Evolutionary conservation across 2,329 filamentous ascomycete species (phyloP).

Genomic region (Leptographium galeiforme): DNA sequence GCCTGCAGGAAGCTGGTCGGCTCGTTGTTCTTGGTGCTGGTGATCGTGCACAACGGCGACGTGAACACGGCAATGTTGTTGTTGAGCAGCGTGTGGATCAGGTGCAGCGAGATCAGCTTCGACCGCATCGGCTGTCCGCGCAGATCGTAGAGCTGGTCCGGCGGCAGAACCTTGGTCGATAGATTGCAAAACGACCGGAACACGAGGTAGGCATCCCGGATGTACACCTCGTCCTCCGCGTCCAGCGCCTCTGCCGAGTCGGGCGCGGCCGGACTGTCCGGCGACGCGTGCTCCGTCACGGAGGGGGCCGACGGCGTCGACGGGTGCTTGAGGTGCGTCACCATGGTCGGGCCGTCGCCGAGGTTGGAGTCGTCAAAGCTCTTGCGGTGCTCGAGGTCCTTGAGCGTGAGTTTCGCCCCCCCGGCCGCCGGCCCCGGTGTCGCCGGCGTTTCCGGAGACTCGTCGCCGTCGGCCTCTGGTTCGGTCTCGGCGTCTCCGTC

Average conservation of each 20-base stretch:
- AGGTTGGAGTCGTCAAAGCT: conserved; percentile 56
- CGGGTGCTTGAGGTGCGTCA: conserved; percentile 43
- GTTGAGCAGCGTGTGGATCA: conserved; percentile 89
- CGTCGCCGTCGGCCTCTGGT: conserved; percentile 22
- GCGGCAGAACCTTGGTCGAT: conserved; percentile 78
- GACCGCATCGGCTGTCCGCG: conserved; percentile 95
- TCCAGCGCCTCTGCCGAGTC: conserved; percentile 49
- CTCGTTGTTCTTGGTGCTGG: conserved; percentile 76
- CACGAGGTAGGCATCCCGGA: conserved; percentile 91
- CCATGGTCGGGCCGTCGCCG: conserved; percentile 54
- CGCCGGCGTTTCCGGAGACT: conserved; percentile 15
- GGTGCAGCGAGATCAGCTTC: conserved; percentile 86
- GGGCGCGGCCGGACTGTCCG: conserved; percentile 35
- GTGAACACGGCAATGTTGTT: conserved; percentile 87
- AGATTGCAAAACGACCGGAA: conserved; percentile 97
- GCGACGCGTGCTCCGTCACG: conserved; percentile 35
- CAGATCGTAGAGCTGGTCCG: conserved; percentile 85
- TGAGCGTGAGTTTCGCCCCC: conserved; percentile 46
- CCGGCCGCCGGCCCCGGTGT: conserved; percentile 6
- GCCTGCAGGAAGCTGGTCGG: conserved; percentile 86
- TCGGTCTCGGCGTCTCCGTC: conserved; percentile 11
- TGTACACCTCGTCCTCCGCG: conserved; percentile 85
- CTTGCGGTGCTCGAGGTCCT: conserved; percentile 54
- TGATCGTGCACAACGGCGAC: conserved; percentile 83
- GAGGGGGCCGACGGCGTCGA: conserved; percentile 25